Evolutionary conservation across 2,329 filamentous ascomycete genomes (phyloP).

Genomic region (Penicillium corylophilum): DNA sequence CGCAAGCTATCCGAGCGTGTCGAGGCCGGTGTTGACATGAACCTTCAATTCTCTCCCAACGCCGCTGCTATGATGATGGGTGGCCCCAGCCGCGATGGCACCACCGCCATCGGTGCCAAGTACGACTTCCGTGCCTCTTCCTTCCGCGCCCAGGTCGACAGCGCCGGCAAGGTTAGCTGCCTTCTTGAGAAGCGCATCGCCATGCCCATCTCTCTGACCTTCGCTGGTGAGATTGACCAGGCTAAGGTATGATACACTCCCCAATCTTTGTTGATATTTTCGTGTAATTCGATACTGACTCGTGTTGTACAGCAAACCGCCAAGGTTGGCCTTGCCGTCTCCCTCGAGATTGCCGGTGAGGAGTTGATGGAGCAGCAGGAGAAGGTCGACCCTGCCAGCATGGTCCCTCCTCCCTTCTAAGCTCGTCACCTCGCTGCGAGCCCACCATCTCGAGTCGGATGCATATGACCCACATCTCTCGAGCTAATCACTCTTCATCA

Average conservation of each 20-base stretch:
- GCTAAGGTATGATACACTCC: conserved; percentile 69
- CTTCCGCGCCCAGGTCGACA: conserved; percentile 94
- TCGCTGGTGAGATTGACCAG: conserved; percentile 96
- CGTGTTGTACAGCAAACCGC: conserved; percentile 70
- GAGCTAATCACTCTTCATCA: conserved; percentile 33
- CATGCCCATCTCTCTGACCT: conserved; percentile 87
- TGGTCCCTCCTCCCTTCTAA: conserved; percentile 53
- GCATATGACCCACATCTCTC: conserved; percentile 8
- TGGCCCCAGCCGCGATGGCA: conserved; percentile 76
- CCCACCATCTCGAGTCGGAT: conserved; percentile 15
- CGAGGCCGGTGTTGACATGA: conserved; percentile 93
- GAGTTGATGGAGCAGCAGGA: conserved; percentile 86
- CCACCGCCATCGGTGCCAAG: conserved; percentile 89
- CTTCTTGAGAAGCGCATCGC: conserved; percentile 94
- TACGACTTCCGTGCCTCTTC: conserved; percentile 97
- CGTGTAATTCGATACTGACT: conserved; percentile 6
- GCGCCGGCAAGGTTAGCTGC: conserved; percentile 88
- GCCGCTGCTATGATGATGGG: conserved; percentile 71
- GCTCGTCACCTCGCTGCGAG: conserved; percentile 9
- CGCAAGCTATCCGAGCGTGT: conserved; percentile 88
- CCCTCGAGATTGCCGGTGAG: conserved; percentile 80
- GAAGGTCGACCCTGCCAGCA: conserved; percentile 44
- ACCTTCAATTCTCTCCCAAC: conserved; percentile 73
- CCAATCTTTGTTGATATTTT: conserved; percentile 18
- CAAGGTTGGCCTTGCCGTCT: conserved; percentile 92